A percentile compares a stretch with the other conserved stretches of the same genome.
phyloP scores from a whole-genome alignment of 768 basidiomycete genomes.

The Tylopilus cervinicoccineus region DNA sequence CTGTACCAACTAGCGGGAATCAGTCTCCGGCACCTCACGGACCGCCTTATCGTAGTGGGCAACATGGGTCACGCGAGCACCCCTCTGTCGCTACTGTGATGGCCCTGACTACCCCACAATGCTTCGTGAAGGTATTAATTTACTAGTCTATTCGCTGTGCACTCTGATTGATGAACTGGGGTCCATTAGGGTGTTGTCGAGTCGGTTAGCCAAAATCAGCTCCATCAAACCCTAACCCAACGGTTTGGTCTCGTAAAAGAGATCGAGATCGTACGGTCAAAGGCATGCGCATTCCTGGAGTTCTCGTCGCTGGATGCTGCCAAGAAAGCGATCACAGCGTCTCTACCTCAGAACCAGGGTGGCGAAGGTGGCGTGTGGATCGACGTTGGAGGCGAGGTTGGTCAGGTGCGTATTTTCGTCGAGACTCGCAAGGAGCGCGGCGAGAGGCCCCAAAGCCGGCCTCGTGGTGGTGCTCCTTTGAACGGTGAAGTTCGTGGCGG shows the following conservation, averaged over 20 bases:
- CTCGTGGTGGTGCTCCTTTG: conserved; percentile 56
- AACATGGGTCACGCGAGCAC: conserved; percentile 37
- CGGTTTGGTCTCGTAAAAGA: conserved; percentile 85
- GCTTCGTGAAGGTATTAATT: conserved; percentile 83
- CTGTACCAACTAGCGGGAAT: conserved; percentile 40
- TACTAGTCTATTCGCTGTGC: not conserved
- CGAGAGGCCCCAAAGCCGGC: conserved; percentile 64
- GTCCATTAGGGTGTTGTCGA: conserved; percentile 67
- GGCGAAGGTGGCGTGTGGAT: conserved; percentile 89
- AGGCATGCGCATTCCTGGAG: conserved; percentile 94
- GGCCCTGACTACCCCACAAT: conserved; percentile 65
- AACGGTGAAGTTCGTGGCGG: conserved; percentile 47
- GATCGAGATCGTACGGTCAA: conserved; percentile 80
- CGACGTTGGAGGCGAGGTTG: conserved; percentile 54
- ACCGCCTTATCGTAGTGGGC: conserved; percentile 31
- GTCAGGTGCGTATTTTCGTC: conserved; percentile 59
- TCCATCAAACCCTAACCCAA: conserved; percentile 46
- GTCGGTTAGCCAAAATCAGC: conserved; percentile 46
- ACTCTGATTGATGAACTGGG: conserved; percentile 1
- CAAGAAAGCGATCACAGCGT: conserved; percentile 77
- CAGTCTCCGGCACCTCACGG: conserved; percentile 31
- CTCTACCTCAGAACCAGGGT: conserved; percentile 60
- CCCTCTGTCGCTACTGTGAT: conserved; percentile 54
- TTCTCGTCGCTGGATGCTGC: conserved; percentile 76
- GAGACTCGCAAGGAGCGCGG: conserved; percentile 91